These are phyloP conservation scores for Herpetospermum pedunculosum DNA, from an alignment of 306 rosid species.

Conservation along the genomic window DNA sequence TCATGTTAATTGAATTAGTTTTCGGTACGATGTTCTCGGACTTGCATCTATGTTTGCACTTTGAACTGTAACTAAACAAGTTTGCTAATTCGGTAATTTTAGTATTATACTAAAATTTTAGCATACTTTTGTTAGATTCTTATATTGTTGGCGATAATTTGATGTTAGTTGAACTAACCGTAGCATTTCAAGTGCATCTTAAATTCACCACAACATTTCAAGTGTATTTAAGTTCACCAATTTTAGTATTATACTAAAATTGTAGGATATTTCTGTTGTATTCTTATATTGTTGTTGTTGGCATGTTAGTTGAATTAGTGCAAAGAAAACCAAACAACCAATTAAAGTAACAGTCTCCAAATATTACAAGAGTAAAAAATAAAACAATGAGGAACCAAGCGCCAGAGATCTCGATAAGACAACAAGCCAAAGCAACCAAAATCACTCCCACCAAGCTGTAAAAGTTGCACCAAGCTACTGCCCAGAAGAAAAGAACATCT, in stretches of 20 bases:
- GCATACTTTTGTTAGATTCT: background rate
- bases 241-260: background rate
- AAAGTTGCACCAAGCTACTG: background rate
- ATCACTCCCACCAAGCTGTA: background rate
- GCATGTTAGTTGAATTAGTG: background rate
- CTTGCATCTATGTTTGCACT: background rate
- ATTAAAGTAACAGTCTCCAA: background rate
- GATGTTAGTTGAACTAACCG: background rate
- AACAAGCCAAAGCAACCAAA: background rate
- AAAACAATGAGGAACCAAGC: background rate
- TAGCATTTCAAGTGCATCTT: background rate
- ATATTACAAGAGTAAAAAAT: too few species aligned
- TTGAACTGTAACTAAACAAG: background rate
- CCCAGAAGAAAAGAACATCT: background rate
- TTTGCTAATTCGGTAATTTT: background rate
- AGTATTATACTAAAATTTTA: background rate
- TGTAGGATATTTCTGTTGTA: background rate
- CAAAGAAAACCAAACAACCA: background rate
- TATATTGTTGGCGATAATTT: background rate
- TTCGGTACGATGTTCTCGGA: background rate
- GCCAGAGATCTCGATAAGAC: background rate
- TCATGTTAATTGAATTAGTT: background rate
- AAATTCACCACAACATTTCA: background rate
- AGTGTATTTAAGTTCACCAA: background rate
- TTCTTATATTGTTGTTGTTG: background rate